These are phyloP conservation scores for Podila minutissima DNA, from an alignment of 192 early-diverging fungal genomes.

Conservation along the genomic window DNA sequence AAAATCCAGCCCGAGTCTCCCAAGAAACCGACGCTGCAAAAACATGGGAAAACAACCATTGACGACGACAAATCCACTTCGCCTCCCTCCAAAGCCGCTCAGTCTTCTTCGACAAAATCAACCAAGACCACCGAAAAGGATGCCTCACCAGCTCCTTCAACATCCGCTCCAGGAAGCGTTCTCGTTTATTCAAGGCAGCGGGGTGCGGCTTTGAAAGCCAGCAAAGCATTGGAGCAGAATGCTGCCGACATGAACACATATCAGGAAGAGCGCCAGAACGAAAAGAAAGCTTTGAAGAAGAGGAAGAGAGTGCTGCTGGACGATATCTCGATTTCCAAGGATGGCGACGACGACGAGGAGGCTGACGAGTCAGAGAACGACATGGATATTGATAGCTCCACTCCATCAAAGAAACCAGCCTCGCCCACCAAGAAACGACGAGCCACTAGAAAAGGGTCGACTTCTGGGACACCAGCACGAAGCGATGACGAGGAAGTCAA, in stretches of 20 bases:
- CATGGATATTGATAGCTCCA: constrained; percentile 13
- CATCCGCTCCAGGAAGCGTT: not conserved
- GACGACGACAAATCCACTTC: not conserved
- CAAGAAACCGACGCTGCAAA: too few relatives aligned
- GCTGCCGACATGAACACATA: constrained; percentile 48
- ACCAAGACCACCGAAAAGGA: not conserved
- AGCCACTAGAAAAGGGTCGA: constrained; percentile 27
- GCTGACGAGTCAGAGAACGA: constrained; percentile 4
- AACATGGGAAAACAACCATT: too few relatives aligned
- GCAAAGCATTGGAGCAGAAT: constrained; percentile 34
- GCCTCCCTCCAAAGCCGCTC: not conserved
- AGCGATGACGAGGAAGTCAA: constrained; percentile 36
- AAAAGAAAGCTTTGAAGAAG: constrained; percentile 45
- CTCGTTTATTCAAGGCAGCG: constrained; percentile 17
- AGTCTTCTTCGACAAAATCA: not conserved
- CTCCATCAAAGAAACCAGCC: not conserved
- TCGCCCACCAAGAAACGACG: constrained; percentile 49
- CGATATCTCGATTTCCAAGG: constrained; percentile 28
- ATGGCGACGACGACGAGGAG: constrained; percentile 33
- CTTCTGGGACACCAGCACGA: constrained; percentile 11
- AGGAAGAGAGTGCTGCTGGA: not conserved
- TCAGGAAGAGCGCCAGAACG: constrained; percentile 53
- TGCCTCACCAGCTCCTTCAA: not conserved
- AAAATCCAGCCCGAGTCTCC: too few relatives aligned
- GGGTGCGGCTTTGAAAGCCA: constrained; percentile 38